phyloP scores from a whole-genome alignment of 129 eudicot species.

The Saussurea involucrata region DNA sequence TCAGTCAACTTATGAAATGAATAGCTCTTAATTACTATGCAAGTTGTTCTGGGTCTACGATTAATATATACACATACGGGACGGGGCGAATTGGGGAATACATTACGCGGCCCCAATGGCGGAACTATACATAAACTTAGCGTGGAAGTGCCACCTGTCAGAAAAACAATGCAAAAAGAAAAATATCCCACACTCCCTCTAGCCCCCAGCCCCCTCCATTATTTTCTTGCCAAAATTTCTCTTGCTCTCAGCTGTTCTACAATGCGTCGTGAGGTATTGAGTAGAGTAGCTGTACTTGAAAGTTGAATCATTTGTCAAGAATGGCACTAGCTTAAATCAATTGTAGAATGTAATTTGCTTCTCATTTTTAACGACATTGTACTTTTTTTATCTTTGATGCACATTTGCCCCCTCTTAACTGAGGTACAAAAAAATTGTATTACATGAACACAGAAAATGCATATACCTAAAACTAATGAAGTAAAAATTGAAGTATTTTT shows the following conservation, averaged over 20 bases:
- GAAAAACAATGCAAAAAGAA: not conserved
- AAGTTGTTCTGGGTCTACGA: not conserved
- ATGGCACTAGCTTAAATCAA: too few species aligned
- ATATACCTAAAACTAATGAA: not conserved
- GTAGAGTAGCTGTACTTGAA: not conserved
- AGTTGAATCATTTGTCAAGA: not conserved
- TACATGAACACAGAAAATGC: too few species aligned
- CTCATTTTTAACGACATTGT: not conserved
- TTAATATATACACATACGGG: too few species aligned
- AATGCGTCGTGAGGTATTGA: not conserved
- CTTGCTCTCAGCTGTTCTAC: not conserved
- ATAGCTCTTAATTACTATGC: not conserved
- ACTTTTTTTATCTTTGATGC: not conserved
- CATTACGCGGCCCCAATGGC: not conserved
- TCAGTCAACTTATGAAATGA: not conserved
- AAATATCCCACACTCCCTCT: not conserved
- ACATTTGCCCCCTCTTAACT: not conserved
- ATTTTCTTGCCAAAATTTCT: not conserved
- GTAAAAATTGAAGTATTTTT: not conserved
- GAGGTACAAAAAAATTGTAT: not conserved
- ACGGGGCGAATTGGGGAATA: too few species aligned
- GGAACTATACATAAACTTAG: not conserved
- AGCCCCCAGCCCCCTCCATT: not conserved
- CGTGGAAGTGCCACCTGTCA: not conserved
- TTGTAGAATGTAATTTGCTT: too few species aligned